phyloP scores from a whole-genome alignment of 2,329 filamentous ascomycete genomes.

The Mycocentrospora acerina region DNA sequence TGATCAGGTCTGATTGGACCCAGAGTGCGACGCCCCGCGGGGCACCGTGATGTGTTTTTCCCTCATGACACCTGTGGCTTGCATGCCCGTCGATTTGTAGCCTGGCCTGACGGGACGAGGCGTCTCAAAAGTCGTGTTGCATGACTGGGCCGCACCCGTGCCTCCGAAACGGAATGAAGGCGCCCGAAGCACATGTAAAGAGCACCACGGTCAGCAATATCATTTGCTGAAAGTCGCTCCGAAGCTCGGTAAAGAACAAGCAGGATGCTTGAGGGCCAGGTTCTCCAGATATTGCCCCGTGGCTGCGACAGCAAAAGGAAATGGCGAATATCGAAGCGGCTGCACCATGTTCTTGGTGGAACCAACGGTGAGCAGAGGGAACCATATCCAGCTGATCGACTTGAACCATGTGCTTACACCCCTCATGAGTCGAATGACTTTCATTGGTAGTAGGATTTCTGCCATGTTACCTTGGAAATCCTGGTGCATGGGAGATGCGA shows the following conservation, averaged over 20 bases:
- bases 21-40: neutral
- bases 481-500: conserved; percentile 15
- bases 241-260: conserved; percentile 1
- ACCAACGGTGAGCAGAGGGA: conserved; percentile 11
- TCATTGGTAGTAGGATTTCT: too few relatives aligned
- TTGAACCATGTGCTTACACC: conserved; percentile 6
- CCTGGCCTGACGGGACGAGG: conserved; percentile 15
- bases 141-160: conserved; percentile 11
- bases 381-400: conserved; percentile 10
- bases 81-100: conserved; percentile 10
- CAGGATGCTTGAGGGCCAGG: conserved; percentile 21
- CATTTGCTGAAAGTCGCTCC: conserved; percentile 21
- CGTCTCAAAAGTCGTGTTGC: conserved; percentile 17
- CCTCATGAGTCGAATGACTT: conserved; percentile 7
- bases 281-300: conserved; percentile 35
- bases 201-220: conserved; percentile 6
- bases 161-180: conserved; percentile 9
- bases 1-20: too few relatives aligned
- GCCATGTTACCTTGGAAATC: conserved; percentile 2
- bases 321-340: conserved; percentile 14
- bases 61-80: conserved; percentile 11
- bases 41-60: neutral
- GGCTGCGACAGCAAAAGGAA: conserved; percentile 31
- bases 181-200: conserved; percentile 26
- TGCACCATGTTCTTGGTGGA: conserved; percentile 10